These are phyloP conservation scores for Phylloporus sp. DNA, from an alignment of 768 basidiomycete species.

Conservation along the genomic window DNA sequence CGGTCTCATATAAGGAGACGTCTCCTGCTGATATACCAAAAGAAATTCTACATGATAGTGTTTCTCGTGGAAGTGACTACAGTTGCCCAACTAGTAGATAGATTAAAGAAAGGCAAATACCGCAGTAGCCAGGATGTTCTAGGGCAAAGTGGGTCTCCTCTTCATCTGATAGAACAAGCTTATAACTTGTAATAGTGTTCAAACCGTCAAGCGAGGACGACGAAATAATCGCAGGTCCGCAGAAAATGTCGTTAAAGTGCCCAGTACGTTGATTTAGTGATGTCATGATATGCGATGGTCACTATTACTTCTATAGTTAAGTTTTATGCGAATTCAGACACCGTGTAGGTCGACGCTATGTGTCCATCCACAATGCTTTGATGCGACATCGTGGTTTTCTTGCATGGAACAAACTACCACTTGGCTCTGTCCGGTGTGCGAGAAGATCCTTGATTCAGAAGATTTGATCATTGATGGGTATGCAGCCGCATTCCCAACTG, in stretches of 20 bases:
- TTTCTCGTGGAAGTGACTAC: slow-evolving; percentile 79
- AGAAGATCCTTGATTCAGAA: slow-evolving; percentile 67
- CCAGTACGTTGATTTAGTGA: slow-evolving; percentile 56
- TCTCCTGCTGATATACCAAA: slow-evolving; percentile 44
- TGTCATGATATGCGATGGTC: background rate
- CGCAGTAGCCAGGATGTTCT: slow-evolving; percentile 60
- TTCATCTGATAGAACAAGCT: background rate
- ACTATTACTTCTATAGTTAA: slow-evolving; percentile 47
- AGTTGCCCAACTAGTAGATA: slow-evolving; percentile 66
- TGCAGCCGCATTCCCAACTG: slow-evolving; percentile 15
- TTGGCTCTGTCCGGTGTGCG: slow-evolving; percentile 93
- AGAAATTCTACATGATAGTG: slow-evolving; percentile 87
- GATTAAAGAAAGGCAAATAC: slow-evolving; percentile 64
- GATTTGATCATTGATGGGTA: slow-evolving; percentile 93
- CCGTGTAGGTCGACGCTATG: slow-evolving; percentile 88
- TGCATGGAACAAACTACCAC: slow-evolving; percentile 97
- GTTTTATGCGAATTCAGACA: slow-evolving; percentile 77
- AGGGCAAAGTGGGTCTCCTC: slow-evolving; percentile 53
- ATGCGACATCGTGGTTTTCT: slow-evolving; percentile 89
- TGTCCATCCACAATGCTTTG: slow-evolving; percentile 92
- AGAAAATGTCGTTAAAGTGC: slow-evolving; percentile 90
- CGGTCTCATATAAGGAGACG: background rate
- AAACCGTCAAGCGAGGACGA: slow-evolving; percentile 67
- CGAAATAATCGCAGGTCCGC: slow-evolving; percentile 86
- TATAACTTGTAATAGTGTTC: slow-evolving; percentile 44